These are phyloP conservation scores for Myxozyma kluyveri DNA, from an alignment of 805 yeast genomes.

Conservation along the genomic window DNA sequence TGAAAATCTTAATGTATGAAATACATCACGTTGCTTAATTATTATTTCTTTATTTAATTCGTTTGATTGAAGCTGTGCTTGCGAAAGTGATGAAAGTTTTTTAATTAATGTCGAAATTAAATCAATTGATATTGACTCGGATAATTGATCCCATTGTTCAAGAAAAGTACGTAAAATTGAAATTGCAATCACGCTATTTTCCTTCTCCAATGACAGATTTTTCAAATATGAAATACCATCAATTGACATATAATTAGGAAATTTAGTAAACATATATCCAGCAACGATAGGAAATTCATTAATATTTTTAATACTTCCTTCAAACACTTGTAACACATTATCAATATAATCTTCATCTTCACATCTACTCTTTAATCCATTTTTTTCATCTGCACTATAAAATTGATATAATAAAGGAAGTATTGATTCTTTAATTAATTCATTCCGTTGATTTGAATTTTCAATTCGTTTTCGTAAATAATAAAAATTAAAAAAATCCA, in stretches of 20 bases:
- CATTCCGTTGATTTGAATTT: conserved; percentile 35
- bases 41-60: background rate
- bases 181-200: background rate
- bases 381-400: background rate
- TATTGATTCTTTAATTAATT: conserved; percentile 36
- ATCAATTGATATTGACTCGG: too few relatives aligned
- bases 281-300: conserved; percentile 22
- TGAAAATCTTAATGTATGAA: conserved; percentile 26
- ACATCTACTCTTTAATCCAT: conserved; percentile 4
- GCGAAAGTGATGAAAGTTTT: background rate
- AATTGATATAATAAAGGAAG: background rate
- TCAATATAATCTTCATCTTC: conserved; percentile 10
- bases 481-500: conserved; percentile 71
- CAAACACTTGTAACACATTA: conserved; percentile 12
- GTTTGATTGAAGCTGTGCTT: conserved; percentile 6
- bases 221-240: conserved; percentile 11
- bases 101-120: too few relatives aligned
- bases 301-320: conserved; percentile 11
- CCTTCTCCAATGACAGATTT: background rate
- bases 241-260: conserved; percentile 12
- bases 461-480: conserved; percentile 52
- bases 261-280: conserved; percentile 5
- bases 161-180: too few relatives aligned
- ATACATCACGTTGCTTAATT: conserved; percentile 11
- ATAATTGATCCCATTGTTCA: too few relatives aligned